Conservation (phyloP, 2,329 filamentous ascomycete genomes). For the Aspergillus vadensis region DNA sequence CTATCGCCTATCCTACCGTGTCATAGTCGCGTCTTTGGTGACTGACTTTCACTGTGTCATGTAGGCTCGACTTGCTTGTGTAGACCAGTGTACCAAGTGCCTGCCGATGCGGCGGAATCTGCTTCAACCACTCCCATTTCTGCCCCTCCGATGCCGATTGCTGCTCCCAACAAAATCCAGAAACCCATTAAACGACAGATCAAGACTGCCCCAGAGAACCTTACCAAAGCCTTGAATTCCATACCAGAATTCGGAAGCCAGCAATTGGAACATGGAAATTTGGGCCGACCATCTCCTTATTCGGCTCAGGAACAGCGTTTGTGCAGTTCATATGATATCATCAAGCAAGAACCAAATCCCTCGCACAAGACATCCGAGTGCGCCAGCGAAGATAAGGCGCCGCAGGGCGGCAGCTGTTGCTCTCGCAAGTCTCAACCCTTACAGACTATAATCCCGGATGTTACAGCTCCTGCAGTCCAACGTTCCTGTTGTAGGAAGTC, state of each 20-base stretch:
- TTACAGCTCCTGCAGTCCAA: slow-evolving; percentile 11
- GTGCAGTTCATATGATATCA: slow-evolving; percentile 3
- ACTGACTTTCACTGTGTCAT: slow-evolving; percentile 15
- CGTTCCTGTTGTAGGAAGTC: slow-evolving; percentile 36
- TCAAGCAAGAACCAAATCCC: not conserved
- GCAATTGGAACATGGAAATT: slow-evolving; percentile 22
- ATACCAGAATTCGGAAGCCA: slow-evolving; percentile 28
- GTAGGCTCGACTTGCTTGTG: slow-evolving; percentile 45
- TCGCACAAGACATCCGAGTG: not conserved
- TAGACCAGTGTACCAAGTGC: slow-evolving; percentile 45
- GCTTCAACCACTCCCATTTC: slow-evolving; percentile 15
- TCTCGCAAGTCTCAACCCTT: slow-evolving; percentile 24
- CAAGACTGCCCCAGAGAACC: slow-evolving; percentile 37
- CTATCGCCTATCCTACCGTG: not conserved
- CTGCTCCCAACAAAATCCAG: slow-evolving; percentile 38
- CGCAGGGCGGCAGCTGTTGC: slow-evolving; percentile 28
- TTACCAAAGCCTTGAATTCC: slow-evolving; percentile 36
- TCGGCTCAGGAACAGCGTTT: slow-evolving; percentile 5
- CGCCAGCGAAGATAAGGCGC: not conserved
- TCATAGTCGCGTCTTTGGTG: not conserved
- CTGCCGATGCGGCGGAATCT: slow-evolving; percentile 27
- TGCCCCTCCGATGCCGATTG: slow-evolving; percentile 25
- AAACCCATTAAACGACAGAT: slow-evolving; percentile 38
- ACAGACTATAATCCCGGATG: not conserved
- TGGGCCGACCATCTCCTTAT: slow-evolving; percentile 16